These are phyloP conservation scores for Teunomyces gatunensis DNA, from an alignment of 805 yeast genomes.

Conservation along the genomic window DNA sequence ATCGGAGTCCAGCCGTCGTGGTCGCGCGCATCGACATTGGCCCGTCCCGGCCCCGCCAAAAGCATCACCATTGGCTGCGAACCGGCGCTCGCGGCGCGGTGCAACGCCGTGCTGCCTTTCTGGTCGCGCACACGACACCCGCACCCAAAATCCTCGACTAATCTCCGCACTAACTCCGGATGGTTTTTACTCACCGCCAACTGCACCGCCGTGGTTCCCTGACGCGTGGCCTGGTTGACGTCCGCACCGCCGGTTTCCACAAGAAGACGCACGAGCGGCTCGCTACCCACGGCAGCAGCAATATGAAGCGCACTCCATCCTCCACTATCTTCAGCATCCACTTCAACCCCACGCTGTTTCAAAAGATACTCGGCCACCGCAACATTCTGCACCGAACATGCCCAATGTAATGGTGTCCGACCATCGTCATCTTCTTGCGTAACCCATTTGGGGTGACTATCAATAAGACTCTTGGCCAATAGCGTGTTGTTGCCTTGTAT, in stretches of 20 bases:
- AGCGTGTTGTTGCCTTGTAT: slow-evolving; percentile 58
- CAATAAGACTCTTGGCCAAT: slow-evolving; percentile 50
- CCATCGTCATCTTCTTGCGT: slow-evolving; percentile 63
- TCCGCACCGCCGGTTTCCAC: slow-evolving; percentile 50
- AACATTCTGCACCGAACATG: slow-evolving; percentile 59
- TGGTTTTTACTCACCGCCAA: slow-evolving; percentile 73
- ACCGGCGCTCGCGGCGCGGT: slow-evolving; percentile 82
- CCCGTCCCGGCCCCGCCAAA: slow-evolving; percentile 50
- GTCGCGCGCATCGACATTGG: slow-evolving; percentile 70
- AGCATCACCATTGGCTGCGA: slow-evolving; percentile 53
- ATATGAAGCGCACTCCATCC: slow-evolving; percentile 92
- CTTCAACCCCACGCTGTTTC: slow-evolving; percentile 41
- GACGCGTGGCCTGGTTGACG: slow-evolving; percentile 51
- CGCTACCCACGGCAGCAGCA: slow-evolving; percentile 71
- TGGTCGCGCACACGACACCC: slow-evolving; percentile 66
- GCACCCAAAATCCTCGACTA: too few species aligned
- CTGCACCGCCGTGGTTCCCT: slow-evolving; percentile 74
- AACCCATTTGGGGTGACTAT: slow-evolving; percentile 48
- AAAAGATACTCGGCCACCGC: slow-evolving; percentile 48
- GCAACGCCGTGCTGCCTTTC: slow-evolving; percentile 64
- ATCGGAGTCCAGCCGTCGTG: slow-evolving; percentile 78
- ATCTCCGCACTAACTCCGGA: slow-evolving; percentile 46
- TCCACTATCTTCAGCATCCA: slow-evolving; percentile 70
- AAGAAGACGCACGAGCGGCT: slow-evolving; percentile 49
- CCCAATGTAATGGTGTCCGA: slow-evolving; percentile 87